Percentiles rank a stretch among this genome's conserved stretches.
Evolutionary conservation across 768 basidiomycete species (phyloP).

Genomic region (Leccinellum rugosiceps): DNA sequence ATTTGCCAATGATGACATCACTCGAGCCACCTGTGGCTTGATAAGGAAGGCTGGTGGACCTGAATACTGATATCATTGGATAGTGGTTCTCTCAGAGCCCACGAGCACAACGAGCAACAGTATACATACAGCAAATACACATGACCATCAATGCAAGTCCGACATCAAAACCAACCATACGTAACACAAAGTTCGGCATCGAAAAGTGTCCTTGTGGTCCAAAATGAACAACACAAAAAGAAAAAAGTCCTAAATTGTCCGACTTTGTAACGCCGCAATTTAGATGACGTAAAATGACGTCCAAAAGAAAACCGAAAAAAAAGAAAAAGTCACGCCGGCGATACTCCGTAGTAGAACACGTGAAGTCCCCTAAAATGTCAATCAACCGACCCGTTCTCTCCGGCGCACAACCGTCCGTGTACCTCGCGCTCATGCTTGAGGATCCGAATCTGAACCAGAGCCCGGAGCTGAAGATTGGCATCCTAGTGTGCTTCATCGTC

Average conservation of each 20-base stretch:
- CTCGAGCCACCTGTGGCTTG: background rate
- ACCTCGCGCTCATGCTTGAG: background rate
- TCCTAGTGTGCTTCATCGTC: background rate
- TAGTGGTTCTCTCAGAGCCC: background rate
- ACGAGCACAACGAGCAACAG: background rate
- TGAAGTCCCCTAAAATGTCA: background rate
- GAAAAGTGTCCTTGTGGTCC: background rate
- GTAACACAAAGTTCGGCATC: constrained; percentile 3
- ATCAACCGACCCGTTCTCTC: background rate
- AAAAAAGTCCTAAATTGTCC: background rate
- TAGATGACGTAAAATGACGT: background rate
- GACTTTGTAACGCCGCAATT: no score
- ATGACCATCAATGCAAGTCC: background rate
- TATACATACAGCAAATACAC: background rate
- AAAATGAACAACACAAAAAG: background rate
- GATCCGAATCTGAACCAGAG: background rate
- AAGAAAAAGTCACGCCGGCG: background rate
- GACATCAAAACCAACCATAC: constrained; percentile 12
- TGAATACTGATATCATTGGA: background rate
- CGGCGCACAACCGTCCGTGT: background rate
- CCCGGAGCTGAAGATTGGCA: background rate
- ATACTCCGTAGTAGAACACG: background rate
- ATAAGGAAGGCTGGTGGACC: background rate
- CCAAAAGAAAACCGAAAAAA: background rate
- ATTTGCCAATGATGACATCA: constrained; percentile 6